These are phyloP conservation scores for Salix suchowensis DNA, from an alignment of 345 rosid species.

Conservation along the genomic window DNA sequence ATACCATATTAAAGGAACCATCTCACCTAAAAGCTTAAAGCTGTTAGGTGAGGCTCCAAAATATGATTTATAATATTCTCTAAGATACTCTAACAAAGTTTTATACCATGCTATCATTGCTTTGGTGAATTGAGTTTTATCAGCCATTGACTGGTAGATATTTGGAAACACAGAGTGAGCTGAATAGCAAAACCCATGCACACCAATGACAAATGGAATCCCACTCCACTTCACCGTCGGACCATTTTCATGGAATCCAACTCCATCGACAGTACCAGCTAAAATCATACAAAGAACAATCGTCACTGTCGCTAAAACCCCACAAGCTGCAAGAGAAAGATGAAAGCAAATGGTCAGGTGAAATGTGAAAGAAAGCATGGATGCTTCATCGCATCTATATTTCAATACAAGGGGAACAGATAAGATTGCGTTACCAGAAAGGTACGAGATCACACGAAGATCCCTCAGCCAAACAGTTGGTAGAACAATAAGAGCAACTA, in stretches of 20 bases:
- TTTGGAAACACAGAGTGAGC: constrained; percentile 94
- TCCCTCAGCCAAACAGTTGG: constrained; percentile 87
- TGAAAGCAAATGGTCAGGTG: neutral
- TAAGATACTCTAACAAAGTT: neutral
- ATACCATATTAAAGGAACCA: no score
- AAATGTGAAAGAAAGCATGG: neutral
- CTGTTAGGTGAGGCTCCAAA: no score
- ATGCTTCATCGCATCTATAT: neutral
- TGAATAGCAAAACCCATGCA: constrained; percentile 71
- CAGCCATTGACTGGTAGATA: constrained; percentile 95
- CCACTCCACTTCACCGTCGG: constrained; percentile 71
- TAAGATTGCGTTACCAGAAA: constrained; percentile 54
- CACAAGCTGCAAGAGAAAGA: constrained; percentile 56
- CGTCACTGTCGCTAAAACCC: constrained; percentile 65
- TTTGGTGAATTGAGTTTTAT: constrained; percentile 65
- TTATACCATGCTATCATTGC: constrained; percentile 57
- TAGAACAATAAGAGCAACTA: constrained; percentile 63
- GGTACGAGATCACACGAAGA: constrained; percentile 74
- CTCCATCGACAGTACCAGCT: constrained; percentile 53
- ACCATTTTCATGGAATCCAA: constrained; percentile 74
- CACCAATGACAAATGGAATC: constrained; percentile 82
- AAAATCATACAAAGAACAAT: constrained; percentile 51
- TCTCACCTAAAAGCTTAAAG: no score
- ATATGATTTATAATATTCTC: no score
- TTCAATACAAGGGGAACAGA: constrained; percentile 1